phyloP scores from a whole-genome alignment of 495 filamentous ascomycete genomes.

The Rhypophila decipiens region DNA sequence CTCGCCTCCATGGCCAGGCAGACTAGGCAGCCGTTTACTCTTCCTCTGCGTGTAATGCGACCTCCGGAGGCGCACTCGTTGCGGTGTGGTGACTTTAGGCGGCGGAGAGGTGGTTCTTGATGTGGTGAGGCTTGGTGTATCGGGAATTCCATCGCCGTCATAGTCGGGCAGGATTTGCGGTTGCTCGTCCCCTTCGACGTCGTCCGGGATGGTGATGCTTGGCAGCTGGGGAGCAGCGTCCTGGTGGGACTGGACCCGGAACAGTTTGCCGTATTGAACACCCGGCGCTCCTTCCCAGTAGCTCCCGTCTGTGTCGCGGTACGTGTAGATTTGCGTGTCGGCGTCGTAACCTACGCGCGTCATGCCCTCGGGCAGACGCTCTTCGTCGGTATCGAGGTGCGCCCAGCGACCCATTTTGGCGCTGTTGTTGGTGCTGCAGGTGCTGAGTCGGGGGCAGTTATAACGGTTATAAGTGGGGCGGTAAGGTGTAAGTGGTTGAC shows the following conservation, averaged over 20 bases:
- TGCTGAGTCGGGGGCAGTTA: too few species aligned
- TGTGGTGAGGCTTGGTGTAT: neutral
- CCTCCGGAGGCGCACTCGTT: neutral
- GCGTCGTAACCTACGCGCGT: slow-evolving; percentile 48
- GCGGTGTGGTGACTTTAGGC: neutral
- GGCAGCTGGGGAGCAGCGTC: slow-evolving; percentile 4
- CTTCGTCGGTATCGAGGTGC: slow-evolving; percentile 40
- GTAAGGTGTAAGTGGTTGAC: too few species aligned
- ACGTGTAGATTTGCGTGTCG: slow-evolving; percentile 44
- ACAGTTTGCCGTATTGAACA: slow-evolving; percentile 36
- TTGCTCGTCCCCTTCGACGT: slow-evolving; percentile 4
- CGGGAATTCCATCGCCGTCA: neutral
- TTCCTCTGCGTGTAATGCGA: neutral
- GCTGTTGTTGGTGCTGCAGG: neutral
- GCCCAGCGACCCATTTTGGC: slow-evolving; percentile 34
- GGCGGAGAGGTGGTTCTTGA: neutral
- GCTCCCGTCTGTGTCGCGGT: slow-evolving; percentile 33
- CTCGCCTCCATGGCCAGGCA: neutral
- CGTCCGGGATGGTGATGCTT: neutral
- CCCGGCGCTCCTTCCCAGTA: slow-evolving; percentile 41
- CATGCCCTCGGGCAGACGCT: slow-evolving; percentile 49
- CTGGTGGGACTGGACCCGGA: slow-evolving; percentile 12
- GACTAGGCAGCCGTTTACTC: neutral
- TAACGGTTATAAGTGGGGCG: too few species aligned
- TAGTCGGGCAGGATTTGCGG: slow-evolving; percentile 10